Evolutionary conservation across 192 early-diverging fungal species (phyloP).

Genomic region (Mortierella hygrophila): DNA sequence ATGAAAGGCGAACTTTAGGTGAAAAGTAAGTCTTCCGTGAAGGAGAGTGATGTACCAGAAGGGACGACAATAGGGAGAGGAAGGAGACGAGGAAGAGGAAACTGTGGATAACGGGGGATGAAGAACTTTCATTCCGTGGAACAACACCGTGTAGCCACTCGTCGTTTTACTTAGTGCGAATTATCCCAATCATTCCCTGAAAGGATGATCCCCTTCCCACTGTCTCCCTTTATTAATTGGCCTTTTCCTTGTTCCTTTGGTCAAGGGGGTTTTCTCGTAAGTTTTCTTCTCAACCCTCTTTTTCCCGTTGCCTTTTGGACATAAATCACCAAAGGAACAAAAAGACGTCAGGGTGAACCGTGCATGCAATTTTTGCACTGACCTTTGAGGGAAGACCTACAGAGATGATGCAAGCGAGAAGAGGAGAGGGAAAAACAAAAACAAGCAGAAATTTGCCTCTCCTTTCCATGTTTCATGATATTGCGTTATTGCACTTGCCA

Average conservation of each 20-base stretch:
- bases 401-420: neutral
- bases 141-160: neutral
- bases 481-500: neutral
- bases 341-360: neutral
- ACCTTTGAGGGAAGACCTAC: neutral
- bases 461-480: neutral
- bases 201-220: neutral
- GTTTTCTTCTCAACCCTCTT: neutral
- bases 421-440: neutral
- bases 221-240: neutral
- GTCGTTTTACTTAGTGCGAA: neutral
- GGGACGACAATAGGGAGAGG: neutral
- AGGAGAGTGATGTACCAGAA: neutral
- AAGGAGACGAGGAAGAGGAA: neutral
- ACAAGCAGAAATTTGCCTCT: neutral
- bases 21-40: neutral
- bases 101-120: neutral
- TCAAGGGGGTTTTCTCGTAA: no score
- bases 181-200: neutral
- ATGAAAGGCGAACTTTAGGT: neutral
- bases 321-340: neutral
- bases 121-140: slow-evolving; percentile 1
- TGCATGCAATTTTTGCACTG: neutral
- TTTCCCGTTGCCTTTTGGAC: neutral
- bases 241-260: neutral